Conservation (phyloP, 2,329 filamentous ascomycete species). For the Colletotrichum falcatum region DNA sequence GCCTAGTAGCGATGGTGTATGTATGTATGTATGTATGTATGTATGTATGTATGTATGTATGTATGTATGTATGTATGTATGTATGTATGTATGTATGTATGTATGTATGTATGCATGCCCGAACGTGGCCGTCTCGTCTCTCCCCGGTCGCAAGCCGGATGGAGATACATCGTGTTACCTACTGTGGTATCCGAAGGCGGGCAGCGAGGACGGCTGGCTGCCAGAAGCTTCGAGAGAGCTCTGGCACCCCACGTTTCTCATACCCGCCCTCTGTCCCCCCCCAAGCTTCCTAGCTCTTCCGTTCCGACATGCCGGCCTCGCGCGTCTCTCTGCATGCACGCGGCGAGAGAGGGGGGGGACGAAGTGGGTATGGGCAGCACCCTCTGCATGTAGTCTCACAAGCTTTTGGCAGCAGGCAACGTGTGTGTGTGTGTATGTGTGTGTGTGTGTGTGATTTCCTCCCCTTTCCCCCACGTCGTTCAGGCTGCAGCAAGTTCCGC, state of each 20-base stretch:
- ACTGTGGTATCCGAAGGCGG: neutral
- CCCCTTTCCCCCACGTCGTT: slow-evolving; percentile 27
- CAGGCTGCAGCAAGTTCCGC: slow-evolving; percentile 22
- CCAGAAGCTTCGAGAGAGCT: slow-evolving; percentile 12
- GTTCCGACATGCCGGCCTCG: neutral
- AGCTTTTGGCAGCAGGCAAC: slow-evolving; percentile 26
- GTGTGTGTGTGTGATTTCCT: neutral
- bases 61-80: too few relatives aligned
- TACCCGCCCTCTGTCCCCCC: neutral
- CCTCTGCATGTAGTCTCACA: slow-evolving; percentile 32
- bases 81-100: too few relatives aligned
- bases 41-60: too few relatives aligned
- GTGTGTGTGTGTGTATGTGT: neutral
- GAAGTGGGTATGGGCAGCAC: neutral
- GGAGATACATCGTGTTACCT: too few relatives aligned
- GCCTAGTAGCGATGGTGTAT: neutral
- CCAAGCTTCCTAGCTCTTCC: slow-evolving; percentile 9
- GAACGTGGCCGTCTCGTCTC: neutral
- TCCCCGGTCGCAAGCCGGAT: neutral
- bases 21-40: too few relatives aligned
- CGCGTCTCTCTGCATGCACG: slow-evolving; percentile 9
- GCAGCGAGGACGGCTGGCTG: neutral
- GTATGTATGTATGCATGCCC: too few relatives aligned
- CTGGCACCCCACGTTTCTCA: neutral
- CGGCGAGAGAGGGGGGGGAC: neutral